Evolutionary conservation across 306 rosid genomes (phyloP), one percentile per base, ranked within the genome.

Genomic region (Quercus suber): DNA sequence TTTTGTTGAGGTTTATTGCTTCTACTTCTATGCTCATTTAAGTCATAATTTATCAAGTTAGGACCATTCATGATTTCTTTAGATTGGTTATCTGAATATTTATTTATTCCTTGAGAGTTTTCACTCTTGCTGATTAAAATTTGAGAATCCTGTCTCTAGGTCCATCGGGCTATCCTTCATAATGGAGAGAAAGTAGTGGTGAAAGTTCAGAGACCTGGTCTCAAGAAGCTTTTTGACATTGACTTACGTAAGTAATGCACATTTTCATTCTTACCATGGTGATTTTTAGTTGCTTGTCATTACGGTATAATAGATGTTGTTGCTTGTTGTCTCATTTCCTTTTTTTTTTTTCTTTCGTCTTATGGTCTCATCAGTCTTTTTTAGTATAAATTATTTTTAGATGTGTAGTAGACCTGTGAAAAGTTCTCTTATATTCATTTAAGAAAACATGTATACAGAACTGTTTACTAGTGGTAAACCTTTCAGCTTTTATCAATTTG

Each of bases 181-280:
- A 95, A 90, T 71, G 97, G 97, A 83, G 99, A 95, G 83, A 89
- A 87, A 79, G 98, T 95, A 63, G 96, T 91, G 21, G 57, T 95
- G 78, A 95, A 95, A 84, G 99, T 95, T 73, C 99, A 93, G 84
- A 90, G 99, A 81, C 97, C 99, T 53, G 99, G 99, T 76, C 88
- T 95, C 55, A 95, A 90, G 92, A 95, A 88, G 88, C 98, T 95
- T 84, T 95, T 95, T 65, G 97, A 95, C 86, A 95, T 92, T 84
- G 99, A 95, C 83, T 81, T 95, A 83, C 81, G 98, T 95, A 87
- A 90, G 99, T 83, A 58, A 30, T 77, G 53, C 69, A 68, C 68
- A 68, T 76, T 80, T 74, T 74, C 70, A 2, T 71, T 82, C 55
- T 45, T 71, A 52, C 71, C 41, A 63, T 53, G 52, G 71, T 5